Base-by-base conservation (phyloP, 2,329 filamentous ascomycete species). In the Xylaria sp. region DNA sequence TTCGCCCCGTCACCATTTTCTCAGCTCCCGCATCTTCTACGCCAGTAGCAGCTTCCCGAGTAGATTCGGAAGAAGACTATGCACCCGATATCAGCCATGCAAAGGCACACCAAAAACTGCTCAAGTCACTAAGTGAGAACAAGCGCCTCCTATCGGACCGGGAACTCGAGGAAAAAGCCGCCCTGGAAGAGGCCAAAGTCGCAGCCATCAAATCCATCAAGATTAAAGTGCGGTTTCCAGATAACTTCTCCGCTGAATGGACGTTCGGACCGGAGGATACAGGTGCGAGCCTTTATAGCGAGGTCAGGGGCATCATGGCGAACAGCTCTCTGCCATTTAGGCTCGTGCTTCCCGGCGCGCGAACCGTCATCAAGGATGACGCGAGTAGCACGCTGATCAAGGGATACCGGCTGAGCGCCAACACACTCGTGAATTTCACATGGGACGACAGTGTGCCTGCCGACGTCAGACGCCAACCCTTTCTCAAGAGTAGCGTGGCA, bases 221-320 rank as follows among this genome's bases (percentile, higher is more conserved):
- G 34, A 86, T 98, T 72, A 94, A 92, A 72, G 88, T 98, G 58
- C 91, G 94, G 31, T 94, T 98, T 74, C 95, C 95, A 0, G 94
- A 98, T 78, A 92, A 94, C 74, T 92, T 90, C 66, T 90, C 91
- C 63, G 89, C 94, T 39, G 89, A 94, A 61, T 91, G 91, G 82
- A 87, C 85, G n/a, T 89, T 97, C 73, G 86, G 85, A 1, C 88
- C 89, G 23, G 79, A 84, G 1, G 91, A 94, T 63, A 94, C 92
- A 0, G 92, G 91, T 1, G 84, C 86, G 2, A 87, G 88, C 60
- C 83, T 99, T 1, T 94, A 98, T 81, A 83, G 85, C 15, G 93
- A 92, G 72, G 92, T 97, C 20, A 85, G 89, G 62, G 84, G 84
- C 52, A 89, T 95, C 70, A 90, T 99, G 79, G 87, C 89, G 1